phyloP scores from a whole-genome alignment of 495 filamentous ascomycete species.

The Elasticomyces elasticus region DNA sequence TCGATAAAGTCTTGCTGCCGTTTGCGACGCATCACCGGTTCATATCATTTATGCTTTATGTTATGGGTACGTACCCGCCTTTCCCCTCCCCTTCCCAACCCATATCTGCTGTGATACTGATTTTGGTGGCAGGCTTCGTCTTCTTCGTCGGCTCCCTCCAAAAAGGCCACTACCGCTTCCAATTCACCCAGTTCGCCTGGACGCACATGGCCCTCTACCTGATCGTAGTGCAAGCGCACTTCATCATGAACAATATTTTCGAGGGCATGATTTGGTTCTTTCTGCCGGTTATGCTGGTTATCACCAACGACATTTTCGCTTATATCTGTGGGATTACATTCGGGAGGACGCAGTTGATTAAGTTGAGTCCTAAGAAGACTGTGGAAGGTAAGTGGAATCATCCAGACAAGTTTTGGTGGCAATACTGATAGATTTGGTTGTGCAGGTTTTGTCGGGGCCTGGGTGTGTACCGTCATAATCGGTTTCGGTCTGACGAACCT shows the following conservation, averaged over 20 bases:
- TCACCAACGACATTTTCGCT: slow-evolving; percentile 98
- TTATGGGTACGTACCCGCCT: slow-evolving; percentile 59
- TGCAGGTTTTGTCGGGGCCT: slow-evolving; percentile 77
- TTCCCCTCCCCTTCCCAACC: neutral
- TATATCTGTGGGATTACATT: slow-evolving; percentile 97
- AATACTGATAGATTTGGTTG: neutral
- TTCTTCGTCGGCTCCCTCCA: slow-evolving; percentile 97
- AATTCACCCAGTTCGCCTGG: slow-evolving; percentile 99
- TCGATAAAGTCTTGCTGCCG: slow-evolving; percentile 85
- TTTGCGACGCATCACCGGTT: slow-evolving; percentile 97
- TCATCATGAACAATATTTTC: slow-evolving; percentile 99
- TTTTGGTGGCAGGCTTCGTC: slow-evolving; percentile 70
- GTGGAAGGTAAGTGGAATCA: slow-evolving; percentile 54
- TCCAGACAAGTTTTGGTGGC: neutral
- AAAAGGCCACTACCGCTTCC: slow-evolving; percentile 91
- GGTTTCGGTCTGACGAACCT: slow-evolving; percentile 75
- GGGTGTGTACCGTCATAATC: slow-evolving; percentile 86
- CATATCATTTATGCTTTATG: slow-evolving; percentile 95
- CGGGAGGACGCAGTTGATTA: slow-evolving; percentile 92
- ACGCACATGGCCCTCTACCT: slow-evolving; percentile 98
- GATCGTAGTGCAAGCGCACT: slow-evolving; percentile 96
- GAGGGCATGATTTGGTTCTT: slow-evolving; percentile 99
- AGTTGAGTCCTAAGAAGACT: slow-evolving; percentile 98
- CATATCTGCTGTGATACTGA: neutral
- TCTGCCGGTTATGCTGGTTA: slow-evolving; percentile 86